Base-by-base conservation (phyloP, 768 basidiomycete genomes). In the Leucosporidium yakuticum region DNA sequence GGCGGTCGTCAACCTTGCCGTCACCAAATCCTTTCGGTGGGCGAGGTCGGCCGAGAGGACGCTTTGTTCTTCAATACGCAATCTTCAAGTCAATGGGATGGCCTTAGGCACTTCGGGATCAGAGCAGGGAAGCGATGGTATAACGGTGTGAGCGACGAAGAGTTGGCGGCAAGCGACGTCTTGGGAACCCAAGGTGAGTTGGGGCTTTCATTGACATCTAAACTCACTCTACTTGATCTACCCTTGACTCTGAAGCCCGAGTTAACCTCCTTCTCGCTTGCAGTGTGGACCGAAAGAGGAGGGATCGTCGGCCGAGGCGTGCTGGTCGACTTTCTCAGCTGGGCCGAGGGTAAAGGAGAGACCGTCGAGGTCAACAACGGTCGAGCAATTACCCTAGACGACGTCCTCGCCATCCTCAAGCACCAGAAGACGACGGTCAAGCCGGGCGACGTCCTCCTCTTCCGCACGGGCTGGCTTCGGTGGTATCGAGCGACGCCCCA, bases 221-320 rank as follows among this genome's bases (percentile, higher is more conserved):
- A 44, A 7, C 8, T 44, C 39, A 15, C n/a, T 44, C 39, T 44
- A 3, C 14, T 44, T 12, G 34, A n/a, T n/a, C n/a, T 15, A 9
- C 39, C 39, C 39, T 44, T 3, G 39, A 7, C 8, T 15, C 39
- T 44, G 11, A 8, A 15, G 50, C 50, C n/a, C n/a, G n/a, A n/a
- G n/a, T n/a, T 51, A 21, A 51, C 21, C 25, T 51, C 9, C 14
- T 23, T 21, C 23, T 17, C 25, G 9, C 14, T n/a, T n/a, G n/a
- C 50, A 51, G 50, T 27, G 21, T 51, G 50, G 50, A 27, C 50
- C 21, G 50, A 51, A 21, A 14, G 50, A 23, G 50, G 50, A 23
- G 62, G 62, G 19, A 63, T 63, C 29, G 62, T 47, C 31, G 62
- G 62, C 34, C 21, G 51, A 50, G 62, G 39, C 25, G 62, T 63